Conservation (phyloP, 148 eudicot genomes). For the Silene conica region DNA sequence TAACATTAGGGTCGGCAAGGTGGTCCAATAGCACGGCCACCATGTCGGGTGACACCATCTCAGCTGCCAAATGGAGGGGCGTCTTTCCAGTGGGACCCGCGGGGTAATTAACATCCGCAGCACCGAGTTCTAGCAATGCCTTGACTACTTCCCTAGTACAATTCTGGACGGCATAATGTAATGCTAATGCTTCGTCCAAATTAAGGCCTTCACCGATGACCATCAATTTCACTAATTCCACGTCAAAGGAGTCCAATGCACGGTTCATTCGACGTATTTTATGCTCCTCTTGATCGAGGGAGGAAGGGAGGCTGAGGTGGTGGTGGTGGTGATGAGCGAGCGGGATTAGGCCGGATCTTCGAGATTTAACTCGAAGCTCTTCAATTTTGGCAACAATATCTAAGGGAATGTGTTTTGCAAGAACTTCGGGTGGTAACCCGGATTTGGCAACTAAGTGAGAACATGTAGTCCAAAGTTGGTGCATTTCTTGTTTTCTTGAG, state of each 20-base stretch:
- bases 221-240: slow-evolving; percentile 91
- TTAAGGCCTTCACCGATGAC: slow-evolving; percentile 95
- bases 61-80: slow-evolving; percentile 87
- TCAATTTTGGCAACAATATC: slow-evolving; percentile 77
- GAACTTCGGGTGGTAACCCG: slow-evolving; percentile 78
- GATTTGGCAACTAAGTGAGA: slow-evolving; percentile 84
- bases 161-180: slow-evolving; percentile 81
- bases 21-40: slow-evolving; percentile 92
- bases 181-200: slow-evolving; percentile 75
- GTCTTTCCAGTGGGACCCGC: slow-evolving; percentile 83
- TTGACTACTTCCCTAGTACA: slow-evolving; percentile 90
- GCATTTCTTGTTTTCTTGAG: slow-evolving; percentile 93
- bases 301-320: slow-evolving; percentile 33
- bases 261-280: slow-evolving; percentile 85
- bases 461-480: slow-evolving; percentile 91
- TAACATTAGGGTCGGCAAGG: slow-evolving; percentile 85
- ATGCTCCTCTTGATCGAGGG: slow-evolving; percentile 61
- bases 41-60: slow-evolving; percentile 97
- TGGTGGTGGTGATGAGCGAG: slow-evolving; percentile 28
- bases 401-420: slow-evolving; percentile 88
- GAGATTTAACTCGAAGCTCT: slow-evolving; percentile 77
- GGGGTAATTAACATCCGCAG: slow-evolving; percentile 77
- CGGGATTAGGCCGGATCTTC: slow-evolving; percentile 44
- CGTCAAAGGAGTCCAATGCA: slow-evolving; percentile 89
- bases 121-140: slow-evolving; percentile 84